phyloP scores from a whole-genome alignment of 192 early-diverging fungal species.

The Coemansia sp. region DNA sequence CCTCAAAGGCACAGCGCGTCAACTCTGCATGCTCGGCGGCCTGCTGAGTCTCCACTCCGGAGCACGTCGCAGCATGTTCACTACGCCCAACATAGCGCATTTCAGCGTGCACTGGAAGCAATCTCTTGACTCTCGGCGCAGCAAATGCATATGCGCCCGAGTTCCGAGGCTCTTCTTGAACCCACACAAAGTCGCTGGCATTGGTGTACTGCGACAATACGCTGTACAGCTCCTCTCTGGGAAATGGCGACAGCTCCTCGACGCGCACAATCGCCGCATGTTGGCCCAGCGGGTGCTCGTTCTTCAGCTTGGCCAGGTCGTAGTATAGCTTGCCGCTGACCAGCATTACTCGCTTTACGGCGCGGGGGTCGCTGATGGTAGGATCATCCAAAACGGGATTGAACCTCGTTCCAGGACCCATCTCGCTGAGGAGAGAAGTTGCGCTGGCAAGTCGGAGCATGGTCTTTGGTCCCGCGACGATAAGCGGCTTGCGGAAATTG shows the following conservation, averaged over 20 bases:
- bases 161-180: constrained; percentile 94
- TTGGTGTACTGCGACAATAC: constrained; percentile 68
- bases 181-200: constrained; percentile 76
- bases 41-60: constrained; percentile 71
- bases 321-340: constrained; percentile 93
- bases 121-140: constrained; percentile 73
- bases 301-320: constrained; percentile 80
- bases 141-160: constrained; percentile 88
- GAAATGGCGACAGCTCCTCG: constrained; percentile 95
- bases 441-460: constrained; percentile 67
- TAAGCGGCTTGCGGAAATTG: constrained; percentile 91
- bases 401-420: constrained; percentile 85
- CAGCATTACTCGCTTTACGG: constrained; percentile 69
- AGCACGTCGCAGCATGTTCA: constrained; percentile 75
- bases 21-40: constrained; percentile 66
- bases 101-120: constrained; percentile 63
- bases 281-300: constrained; percentile 62
- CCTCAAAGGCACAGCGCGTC: constrained; percentile 57
- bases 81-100: constrained; percentile 76
- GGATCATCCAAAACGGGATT: constrained; percentile 79
- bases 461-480: constrained; percentile 79
- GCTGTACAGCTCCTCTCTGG: constrained; percentile 65
- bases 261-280: constrained; percentile 83
- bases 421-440: constrained; percentile 77
- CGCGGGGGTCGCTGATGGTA: constrained; percentile 47